Evolutionary conservation across 257 asterid species (phyloP).

Genomic region (Coffea canephora): DNA sequence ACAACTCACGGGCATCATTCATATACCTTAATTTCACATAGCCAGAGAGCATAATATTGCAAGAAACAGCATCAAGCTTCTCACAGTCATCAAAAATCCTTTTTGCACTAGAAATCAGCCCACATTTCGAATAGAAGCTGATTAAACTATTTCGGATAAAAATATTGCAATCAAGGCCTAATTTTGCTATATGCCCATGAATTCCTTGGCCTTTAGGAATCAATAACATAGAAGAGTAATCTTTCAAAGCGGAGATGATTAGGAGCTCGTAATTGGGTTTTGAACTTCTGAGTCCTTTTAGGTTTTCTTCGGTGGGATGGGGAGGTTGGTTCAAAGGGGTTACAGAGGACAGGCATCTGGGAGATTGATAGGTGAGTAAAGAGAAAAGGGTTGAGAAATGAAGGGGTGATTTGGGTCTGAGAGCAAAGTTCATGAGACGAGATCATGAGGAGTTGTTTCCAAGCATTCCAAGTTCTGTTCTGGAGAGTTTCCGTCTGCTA

Average conservation of each 20-base stretch:
- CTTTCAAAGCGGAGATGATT: constrained; percentile 60
- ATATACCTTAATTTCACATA: constrained; percentile 43
- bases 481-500: not conserved
- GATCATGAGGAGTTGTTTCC: constrained; percentile 16
- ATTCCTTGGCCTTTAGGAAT: constrained; percentile 55
- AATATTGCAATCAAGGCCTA: constrained; percentile 55
- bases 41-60: constrained; percentile 71
- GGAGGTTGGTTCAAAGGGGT: constrained; percentile 13
- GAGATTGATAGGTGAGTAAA: not conserved
- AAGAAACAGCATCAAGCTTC: constrained; percentile 55
- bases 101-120: constrained; percentile 48
- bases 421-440: constrained; percentile 40
- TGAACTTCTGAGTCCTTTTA: not conserved
- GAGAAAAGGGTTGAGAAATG: not conserved
- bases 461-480: not conserved
- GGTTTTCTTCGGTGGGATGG: not conserved
- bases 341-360: constrained; percentile 20
- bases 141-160: constrained; percentile 79
- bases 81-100: constrained; percentile 41
- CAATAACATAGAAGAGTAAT: constrained; percentile 44
- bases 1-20: constrained; percentile 60
- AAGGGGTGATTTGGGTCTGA: constrained; percentile 19
- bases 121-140: constrained; percentile 71
- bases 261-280: constrained; percentile 43
- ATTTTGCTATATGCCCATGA: constrained; percentile 57